A percentile compares a stretch with the other conserved stretches of the same genome.
phyloP scores from a whole-genome alignment of 2,329 filamentous ascomycete genomes.

The Nannizziopsis barbatae region DNA sequence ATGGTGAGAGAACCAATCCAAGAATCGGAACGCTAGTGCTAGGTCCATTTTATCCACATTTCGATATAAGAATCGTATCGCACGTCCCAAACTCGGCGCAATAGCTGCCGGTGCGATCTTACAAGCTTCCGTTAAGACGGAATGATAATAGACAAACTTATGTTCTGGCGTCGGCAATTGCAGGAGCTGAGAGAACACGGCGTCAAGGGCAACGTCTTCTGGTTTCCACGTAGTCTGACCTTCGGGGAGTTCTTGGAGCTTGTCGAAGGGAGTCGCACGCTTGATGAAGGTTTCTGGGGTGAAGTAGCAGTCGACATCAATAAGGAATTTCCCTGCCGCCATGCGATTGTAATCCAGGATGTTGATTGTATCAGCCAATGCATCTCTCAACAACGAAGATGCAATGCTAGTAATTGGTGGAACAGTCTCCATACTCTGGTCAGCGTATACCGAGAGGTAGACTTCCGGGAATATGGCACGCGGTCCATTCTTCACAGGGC shows the following conservation, averaged over 20 bases:
- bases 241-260: constrained; percentile 56
- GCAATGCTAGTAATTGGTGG: constrained; percentile 65
- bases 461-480: constrained; percentile 80
- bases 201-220: constrained; percentile 93
- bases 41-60: constrained; percentile 73
- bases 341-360: constrained; percentile 87
- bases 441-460: constrained; percentile 81
- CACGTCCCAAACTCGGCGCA: constrained; percentile 81
- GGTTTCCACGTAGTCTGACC: constrained; percentile 83
- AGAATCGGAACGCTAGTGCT: constrained; percentile 73
- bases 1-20: constrained; percentile 97
- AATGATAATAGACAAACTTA: constrained; percentile 94
- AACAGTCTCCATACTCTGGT: constrained; percentile 81
- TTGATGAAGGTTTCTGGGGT: constrained; percentile 82
- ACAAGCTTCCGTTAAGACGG: constrained; percentile 86
- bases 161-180: constrained; percentile 78
- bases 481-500: constrained; percentile 61
- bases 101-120: constrained; percentile 95
- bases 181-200: constrained; percentile 90
- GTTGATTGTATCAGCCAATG: constrained; percentile 84
- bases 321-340: constrained; percentile 73
- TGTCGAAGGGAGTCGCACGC: constrained; percentile 83
- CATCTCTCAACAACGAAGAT: constrained; percentile 72
- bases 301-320: constrained; percentile 93
- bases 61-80: constrained; percentile 82